These are phyloP conservation scores for Castanospermum australe DNA, from an alignment of 306 rosid genomes.

Conservation along the genomic window DNA sequence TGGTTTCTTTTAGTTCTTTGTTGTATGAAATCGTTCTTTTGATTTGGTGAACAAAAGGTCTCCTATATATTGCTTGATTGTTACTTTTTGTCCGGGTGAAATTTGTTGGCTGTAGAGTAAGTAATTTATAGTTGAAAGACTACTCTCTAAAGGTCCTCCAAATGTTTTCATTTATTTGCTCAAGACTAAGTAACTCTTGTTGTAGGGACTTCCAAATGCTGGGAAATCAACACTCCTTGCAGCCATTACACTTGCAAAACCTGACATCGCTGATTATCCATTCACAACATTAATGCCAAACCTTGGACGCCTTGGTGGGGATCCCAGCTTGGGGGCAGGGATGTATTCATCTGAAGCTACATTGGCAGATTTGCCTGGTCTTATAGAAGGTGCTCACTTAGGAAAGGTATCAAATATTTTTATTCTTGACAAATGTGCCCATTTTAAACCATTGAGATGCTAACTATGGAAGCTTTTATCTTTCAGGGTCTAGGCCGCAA, in stretches of 20 bases:
- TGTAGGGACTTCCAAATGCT: constrained; percentile 97
- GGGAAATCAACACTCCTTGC: constrained; percentile 95
- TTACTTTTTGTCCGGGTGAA: constrained; percentile 6
- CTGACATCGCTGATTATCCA: constrained; percentile 94
- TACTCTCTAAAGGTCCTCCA: neutral
- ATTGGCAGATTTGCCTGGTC: constrained; percentile 97
- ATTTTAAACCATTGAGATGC: constrained; percentile 3
- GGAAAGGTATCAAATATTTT: constrained; percentile 74
- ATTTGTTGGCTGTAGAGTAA: neutral
- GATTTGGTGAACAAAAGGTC: neutral
- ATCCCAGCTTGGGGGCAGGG: constrained; percentile 92
- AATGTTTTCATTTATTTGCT: constrained; percentile 23
- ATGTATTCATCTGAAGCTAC: constrained; percentile 95
- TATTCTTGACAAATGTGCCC: neutral
- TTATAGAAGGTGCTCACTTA: constrained; percentile 97
- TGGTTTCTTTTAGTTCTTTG: neutral
- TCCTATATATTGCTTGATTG: neutral
- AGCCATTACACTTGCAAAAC: constrained; percentile 94
- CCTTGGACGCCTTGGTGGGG: constrained; percentile 94
- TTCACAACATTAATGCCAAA: constrained; percentile 97
- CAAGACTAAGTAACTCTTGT: constrained; percentile 32
- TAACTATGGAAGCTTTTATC: constrained; percentile 22
- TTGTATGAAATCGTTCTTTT: constrained; percentile 5
- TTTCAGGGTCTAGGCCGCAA: constrained; percentile 94
- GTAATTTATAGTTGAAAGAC: neutral